Evolutionary conservation across 495 filamentous ascomycete genomes (phyloP).

Genomic region (Cercophora samala): DNA sequence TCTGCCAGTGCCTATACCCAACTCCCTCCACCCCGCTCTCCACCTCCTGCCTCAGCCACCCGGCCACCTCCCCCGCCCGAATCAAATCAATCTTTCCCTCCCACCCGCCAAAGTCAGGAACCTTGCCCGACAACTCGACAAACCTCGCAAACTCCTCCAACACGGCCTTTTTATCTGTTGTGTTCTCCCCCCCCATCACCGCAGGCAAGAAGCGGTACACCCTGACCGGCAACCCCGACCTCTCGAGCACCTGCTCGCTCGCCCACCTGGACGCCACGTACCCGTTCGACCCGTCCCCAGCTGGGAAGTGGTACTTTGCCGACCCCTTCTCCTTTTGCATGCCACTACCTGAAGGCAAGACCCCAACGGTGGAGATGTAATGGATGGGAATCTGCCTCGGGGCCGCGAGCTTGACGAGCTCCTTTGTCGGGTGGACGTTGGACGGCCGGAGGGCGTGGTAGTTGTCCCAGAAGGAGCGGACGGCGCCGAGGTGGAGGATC

Average conservation of each 20-base stretch:
- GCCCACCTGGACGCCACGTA: constrained; percentile 55
- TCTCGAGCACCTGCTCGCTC: constrained; percentile 49
- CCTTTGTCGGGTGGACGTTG: constrained; percentile 47
- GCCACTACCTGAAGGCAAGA: constrained; percentile 23
- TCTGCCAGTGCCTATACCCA: background rate
- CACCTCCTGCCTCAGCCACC: background rate
- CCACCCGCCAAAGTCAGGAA: background rate
- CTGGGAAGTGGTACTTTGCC: constrained; percentile 17
- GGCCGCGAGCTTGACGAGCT: constrained; percentile 38
- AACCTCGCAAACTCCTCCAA: background rate
- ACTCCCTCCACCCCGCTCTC: background rate
- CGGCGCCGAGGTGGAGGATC: constrained; percentile 54
- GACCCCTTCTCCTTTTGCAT: constrained; percentile 22
- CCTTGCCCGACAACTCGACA: background rate
- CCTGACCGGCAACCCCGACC: background rate
- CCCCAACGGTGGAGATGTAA: constrained; percentile 46
- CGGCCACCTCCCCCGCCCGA: background rate
- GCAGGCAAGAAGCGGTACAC: background rate
- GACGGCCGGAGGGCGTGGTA: constrained; percentile 41
- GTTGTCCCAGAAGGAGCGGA: constrained; percentile 47
- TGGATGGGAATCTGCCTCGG: constrained; percentile 45
- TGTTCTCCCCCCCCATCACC: background rate
- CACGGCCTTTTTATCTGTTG: background rate
- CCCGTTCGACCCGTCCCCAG: constrained; percentile 32
- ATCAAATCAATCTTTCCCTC: background rate